phyloP scores from a whole-genome alignment of 2,329 filamentous ascomycete genomes.

The Sordariomycetes sp. region DNA sequence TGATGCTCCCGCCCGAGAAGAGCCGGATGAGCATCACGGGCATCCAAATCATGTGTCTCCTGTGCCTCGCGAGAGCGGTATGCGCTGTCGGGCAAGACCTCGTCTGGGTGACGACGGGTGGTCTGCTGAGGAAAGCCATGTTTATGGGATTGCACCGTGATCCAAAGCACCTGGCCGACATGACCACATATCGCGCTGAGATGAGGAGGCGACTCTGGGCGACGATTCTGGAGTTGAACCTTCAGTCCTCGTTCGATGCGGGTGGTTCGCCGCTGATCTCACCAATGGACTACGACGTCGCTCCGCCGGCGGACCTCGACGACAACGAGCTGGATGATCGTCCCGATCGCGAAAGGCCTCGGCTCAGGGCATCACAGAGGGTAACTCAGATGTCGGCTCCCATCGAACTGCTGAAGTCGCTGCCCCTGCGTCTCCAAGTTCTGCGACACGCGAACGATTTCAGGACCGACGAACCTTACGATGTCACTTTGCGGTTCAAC shows the following conservation, averaged over 20 bases:
- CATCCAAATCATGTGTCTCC: slow-evolving; percentile 43
- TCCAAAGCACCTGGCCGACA: slow-evolving; percentile 35
- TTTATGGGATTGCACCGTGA: slow-evolving; percentile 51
- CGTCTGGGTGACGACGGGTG: slow-evolving; percentile 41
- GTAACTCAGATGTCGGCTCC: slow-evolving; percentile 42
- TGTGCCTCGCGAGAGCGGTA: slow-evolving; percentile 38
- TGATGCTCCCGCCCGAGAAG: slow-evolving; percentile 37
- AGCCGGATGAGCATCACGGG: slow-evolving; percentile 34
- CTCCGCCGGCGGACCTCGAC: slow-evolving; percentile 38
- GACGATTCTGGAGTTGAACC: slow-evolving; percentile 43
- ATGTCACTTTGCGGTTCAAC: slow-evolving; percentile 36
- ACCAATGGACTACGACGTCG: slow-evolving; percentile 38
- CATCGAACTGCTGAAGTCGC: slow-evolving; percentile 32
- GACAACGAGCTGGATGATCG: slow-evolving; percentile 39
- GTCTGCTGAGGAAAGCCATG: slow-evolving; percentile 43
- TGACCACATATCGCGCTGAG: slow-evolving; percentile 38
- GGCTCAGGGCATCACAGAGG: slow-evolving; percentile 4
- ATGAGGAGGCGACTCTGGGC: slow-evolving; percentile 48
- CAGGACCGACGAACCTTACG: slow-evolving; percentile 30
- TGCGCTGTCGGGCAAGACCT: slow-evolving; percentile 39
- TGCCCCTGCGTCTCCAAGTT: slow-evolving; percentile 32
- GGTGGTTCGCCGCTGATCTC: slow-evolving; percentile 40
- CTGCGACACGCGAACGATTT: slow-evolving; percentile 38
- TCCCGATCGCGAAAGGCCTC: slow-evolving; percentile 11
- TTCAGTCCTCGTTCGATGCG: slow-evolving; percentile 40